phyloP scores from a whole-genome alignment of 805 yeast genomes.

The Kluyveromyces nonfermentans region DNA sequence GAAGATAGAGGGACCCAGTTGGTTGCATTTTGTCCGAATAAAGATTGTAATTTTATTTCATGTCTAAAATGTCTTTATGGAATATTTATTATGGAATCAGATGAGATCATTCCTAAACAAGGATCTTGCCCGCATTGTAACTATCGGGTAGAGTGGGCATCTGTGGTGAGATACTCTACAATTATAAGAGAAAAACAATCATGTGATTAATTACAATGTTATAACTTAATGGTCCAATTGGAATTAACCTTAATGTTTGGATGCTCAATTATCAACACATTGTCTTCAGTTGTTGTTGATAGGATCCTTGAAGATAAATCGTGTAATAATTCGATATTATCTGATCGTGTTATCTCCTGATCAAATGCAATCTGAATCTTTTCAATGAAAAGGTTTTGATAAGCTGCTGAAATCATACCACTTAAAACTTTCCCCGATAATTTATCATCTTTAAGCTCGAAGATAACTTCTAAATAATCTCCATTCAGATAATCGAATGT shows the following conservation, averaged over 20 bases:
- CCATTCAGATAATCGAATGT: constrained; percentile 48
- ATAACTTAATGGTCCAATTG: constrained; percentile 33
- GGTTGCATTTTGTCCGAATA: constrained; percentile 28
- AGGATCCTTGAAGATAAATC: background rate
- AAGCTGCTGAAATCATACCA: constrained; percentile 17
- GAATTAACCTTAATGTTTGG: constrained; percentile 40
- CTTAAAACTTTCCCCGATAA: constrained; percentile 25
- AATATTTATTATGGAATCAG: constrained; percentile 7
- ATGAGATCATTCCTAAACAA: constrained; percentile 20
- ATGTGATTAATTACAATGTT: constrained; percentile 5
- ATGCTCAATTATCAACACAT: constrained; percentile 31
- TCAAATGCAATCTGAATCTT: constrained; percentile 43
- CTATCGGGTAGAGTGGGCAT: constrained; percentile 23
- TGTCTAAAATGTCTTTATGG: constrained; percentile 36
- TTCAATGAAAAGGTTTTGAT: constrained; percentile 40
- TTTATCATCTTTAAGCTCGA: constrained; percentile 29
- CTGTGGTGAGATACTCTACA: constrained; percentile 21
- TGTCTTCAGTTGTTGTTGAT: background rate
- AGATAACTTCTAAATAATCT: constrained; percentile 37
- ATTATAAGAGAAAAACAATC: constrained; percentile 6
- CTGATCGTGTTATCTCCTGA: constrained; percentile 3
- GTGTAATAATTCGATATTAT: background rate
- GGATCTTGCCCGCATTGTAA: constrained; percentile 27
- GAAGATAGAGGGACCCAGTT: constrained; percentile 18
- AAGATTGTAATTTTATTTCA: constrained; percentile 25